phyloP scores from a whole-genome alignment of 768 basidiomycete species.

The Calocera cornea region DNA sequence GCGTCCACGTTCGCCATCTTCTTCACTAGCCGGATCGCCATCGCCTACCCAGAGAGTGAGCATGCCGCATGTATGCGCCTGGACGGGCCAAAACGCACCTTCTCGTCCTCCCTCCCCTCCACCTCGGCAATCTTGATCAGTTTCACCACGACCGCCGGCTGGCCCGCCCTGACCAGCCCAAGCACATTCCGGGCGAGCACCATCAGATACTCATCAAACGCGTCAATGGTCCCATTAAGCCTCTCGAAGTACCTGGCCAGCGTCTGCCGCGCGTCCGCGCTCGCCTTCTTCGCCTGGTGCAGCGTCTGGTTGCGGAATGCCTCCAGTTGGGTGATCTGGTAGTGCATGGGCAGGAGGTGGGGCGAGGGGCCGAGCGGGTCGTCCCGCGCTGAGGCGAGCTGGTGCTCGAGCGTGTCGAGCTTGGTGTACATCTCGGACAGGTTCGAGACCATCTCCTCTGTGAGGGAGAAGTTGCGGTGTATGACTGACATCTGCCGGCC shows the following conservation, averaged over 20 bases:
- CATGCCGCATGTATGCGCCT: background rate
- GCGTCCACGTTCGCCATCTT: slow-evolving; percentile 87
- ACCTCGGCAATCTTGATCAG: slow-evolving; percentile 86
- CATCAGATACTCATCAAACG: slow-evolving; percentile 76
- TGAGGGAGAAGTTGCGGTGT: slow-evolving; percentile 87
- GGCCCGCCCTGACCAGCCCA: slow-evolving; percentile 60
- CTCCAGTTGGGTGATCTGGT: slow-evolving; percentile 82
- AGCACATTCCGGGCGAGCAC: slow-evolving; percentile 66
- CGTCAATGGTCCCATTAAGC: slow-evolving; percentile 60
- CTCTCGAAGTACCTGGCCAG: slow-evolving; percentile 73
- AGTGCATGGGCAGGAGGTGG: slow-evolving; percentile 82
- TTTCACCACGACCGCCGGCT: slow-evolving; percentile 78
- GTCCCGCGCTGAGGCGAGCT: slow-evolving; percentile 59
- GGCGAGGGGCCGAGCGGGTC: slow-evolving; percentile 77
- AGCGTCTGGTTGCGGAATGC: slow-evolving; percentile 88
- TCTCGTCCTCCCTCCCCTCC: slow-evolving; percentile 88
- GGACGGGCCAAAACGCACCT: slow-evolving; percentile 35
- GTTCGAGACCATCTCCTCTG: slow-evolving; percentile 90
- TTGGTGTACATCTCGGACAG: slow-evolving; percentile 83
- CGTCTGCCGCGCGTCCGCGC: slow-evolving; percentile 49
- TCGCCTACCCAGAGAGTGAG: slow-evolving; percentile 42
- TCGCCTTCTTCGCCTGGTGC: slow-evolving; percentile 81
- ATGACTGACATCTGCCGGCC: slow-evolving; percentile 83
- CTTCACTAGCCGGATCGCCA: slow-evolving; percentile 86
- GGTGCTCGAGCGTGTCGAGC: slow-evolving; percentile 60